Conservation (phyloP, 345 rosid genomes). For the Gossypium herbaceum region DNA sequence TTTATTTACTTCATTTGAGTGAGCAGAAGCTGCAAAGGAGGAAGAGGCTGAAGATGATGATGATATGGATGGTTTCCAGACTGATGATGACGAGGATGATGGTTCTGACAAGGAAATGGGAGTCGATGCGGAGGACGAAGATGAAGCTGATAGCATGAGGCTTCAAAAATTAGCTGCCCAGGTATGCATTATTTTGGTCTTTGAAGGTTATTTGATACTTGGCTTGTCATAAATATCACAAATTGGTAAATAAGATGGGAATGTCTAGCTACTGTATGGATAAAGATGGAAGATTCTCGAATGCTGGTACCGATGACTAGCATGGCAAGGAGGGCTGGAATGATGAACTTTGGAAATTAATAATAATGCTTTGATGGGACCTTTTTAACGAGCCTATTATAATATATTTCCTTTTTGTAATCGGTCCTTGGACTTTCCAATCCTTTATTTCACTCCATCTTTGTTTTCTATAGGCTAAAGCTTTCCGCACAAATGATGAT, state of each 20-base stretch:
- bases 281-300: not conserved
- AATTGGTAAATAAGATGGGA: not conserved
- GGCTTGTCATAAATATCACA: not conserved
- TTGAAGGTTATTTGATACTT: not conserved
- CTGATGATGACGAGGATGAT: conserved; percentile 84
- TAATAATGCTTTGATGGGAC: not conserved
- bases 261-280: not conserved
- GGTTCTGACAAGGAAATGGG: conserved; percentile 97
- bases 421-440: not conserved
- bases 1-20: not conserved
- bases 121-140: conserved; percentile 85
- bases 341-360: not conserved
- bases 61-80: conserved; percentile 89
- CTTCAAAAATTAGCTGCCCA: conserved; percentile 86
- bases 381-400: not conserved
- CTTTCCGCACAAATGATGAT: conserved; percentile 64
- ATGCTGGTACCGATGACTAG: not conserved
- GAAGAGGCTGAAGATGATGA: conserved; percentile 80
- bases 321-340: not conserved
- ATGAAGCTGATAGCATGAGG: conserved; percentile 78
- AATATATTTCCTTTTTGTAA: not conserved
- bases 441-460: not conserved
- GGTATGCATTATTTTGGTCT: conserved; percentile 38
- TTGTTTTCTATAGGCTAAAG: conserved; percentile 49
- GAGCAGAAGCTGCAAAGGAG: conserved; percentile 80